A percentile compares a stretch with the other conserved stretches of the same genome.
Evolutionary conservation across 768 basidiomycete genomes (phyloP).

Genomic region (Tulasnella sp.): DNA sequence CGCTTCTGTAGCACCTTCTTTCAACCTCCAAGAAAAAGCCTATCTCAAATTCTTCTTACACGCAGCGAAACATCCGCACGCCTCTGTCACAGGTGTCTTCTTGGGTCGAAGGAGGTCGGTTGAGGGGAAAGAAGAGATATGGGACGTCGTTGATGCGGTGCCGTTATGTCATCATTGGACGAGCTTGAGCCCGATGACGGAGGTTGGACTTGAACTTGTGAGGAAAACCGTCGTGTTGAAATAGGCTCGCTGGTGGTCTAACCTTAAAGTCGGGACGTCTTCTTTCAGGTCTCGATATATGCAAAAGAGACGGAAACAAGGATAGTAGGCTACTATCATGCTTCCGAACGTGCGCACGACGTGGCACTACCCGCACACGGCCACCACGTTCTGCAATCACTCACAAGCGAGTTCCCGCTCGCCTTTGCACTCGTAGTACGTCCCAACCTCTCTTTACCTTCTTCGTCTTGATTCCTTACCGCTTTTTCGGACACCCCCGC

Average conservation of each 20-base stretch:
- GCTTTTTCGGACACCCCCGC: not conserved
- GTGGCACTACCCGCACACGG: conserved; percentile 55
- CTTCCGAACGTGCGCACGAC: conserved; percentile 56
- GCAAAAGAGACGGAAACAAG: conserved; percentile 46
- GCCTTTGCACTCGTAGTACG: conserved; percentile 66
- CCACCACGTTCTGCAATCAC: conserved; percentile 50
- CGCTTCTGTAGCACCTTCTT: not conserved
- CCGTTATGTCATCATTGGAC: conserved; percentile 84
- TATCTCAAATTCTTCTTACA: conserved; percentile 72
- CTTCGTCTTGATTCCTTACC: not conserved
- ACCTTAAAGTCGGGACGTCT: not conserved
- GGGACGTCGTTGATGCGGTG: conserved; percentile 45
- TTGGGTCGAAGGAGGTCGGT: conserved; percentile 43
- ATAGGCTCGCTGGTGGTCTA: not conserved
- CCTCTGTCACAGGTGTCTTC: conserved; percentile 69
- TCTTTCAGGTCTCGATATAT: conserved; percentile 47
- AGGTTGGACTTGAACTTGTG: conserved; percentile 71
- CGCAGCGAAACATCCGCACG: conserved; percentile 70
- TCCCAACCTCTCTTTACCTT: conserved; percentile 22
- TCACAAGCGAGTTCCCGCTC: conserved; percentile 47
- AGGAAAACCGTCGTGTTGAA: conserved; percentile 25
- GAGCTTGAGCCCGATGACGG: conserved; percentile 76
- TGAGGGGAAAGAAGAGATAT: conserved; percentile 22
- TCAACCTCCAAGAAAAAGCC: conserved; percentile 31
- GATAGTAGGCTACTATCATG: conserved; percentile 71